A percentile compares a stretch with the other conserved stretches of the same genome.
These are phyloP conservation scores for Zymoseptoria brevis DNA, from an alignment of 2,329 filamentous ascomycete genomes.

Conservation along the genomic window DNA sequence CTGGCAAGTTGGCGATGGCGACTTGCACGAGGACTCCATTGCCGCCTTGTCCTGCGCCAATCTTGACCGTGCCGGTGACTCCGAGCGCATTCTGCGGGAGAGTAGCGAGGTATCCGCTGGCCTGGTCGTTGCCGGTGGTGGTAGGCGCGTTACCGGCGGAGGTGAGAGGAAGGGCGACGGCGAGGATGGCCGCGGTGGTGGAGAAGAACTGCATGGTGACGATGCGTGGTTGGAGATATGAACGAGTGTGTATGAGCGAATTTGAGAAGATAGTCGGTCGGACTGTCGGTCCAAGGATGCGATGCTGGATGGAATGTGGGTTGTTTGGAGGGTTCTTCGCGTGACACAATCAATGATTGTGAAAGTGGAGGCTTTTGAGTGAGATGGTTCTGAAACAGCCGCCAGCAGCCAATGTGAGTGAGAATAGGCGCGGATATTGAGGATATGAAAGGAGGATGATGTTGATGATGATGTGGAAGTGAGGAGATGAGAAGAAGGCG, in stretches of 20 bases:
- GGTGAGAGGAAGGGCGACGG: not conserved
- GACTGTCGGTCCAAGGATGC: not conserved
- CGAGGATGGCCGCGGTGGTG: not conserved
- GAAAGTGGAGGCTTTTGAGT: not conserved
- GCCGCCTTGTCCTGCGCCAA: conserved; percentile 19
- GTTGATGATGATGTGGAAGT: not conserved
- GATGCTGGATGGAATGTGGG: not conserved
- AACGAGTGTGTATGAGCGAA: not conserved
- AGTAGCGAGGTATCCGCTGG: conserved; percentile 1
- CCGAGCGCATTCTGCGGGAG: conserved; percentile 5
- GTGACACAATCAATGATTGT: not conserved
- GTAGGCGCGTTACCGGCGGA: not conserved
- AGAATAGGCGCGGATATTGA: not conserved
- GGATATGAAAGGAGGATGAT: not conserved
- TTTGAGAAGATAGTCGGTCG: not conserved
- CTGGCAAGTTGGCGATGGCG: conserved; percentile 35
- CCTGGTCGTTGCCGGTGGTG: not conserved
- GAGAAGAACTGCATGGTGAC: not conserved
- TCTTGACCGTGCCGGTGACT: conserved; percentile 10
- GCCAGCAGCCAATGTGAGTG: not conserved
- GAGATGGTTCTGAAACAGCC: not conserved
- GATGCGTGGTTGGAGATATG: not conserved
- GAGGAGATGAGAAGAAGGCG: not conserved
- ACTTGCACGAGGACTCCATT: conserved; percentile 35
- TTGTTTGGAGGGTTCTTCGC: not conserved